Base-by-base conservation (phyloP, 257 asterid species). In the Nicotiana attenuata region DNA sequence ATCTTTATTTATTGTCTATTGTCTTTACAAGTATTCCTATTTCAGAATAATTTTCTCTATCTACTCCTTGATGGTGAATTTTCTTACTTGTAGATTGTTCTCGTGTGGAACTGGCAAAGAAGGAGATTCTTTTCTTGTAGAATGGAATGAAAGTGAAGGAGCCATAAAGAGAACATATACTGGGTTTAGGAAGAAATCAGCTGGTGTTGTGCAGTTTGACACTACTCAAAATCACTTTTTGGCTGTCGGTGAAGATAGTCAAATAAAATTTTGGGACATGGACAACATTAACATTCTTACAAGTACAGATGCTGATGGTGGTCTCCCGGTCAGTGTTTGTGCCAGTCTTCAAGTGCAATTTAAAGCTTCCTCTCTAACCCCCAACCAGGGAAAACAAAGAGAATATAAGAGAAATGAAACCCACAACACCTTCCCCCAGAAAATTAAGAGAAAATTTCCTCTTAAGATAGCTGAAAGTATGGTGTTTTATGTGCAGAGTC, bases 131-230 rank as follows among this genome's bases (percentile, higher is more conserved):
- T 92, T 86, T 87, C 94, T 96, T 79, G 99, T 94, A 81, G 99
- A 96, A 84, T 96, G 99, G 99, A 96, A 96, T 88, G 99, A 96
- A 87, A 96, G 98, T 92, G 99, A 94, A 89, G 99, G 99, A 28
- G 97, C 98, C 6, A 92, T 96, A 86, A 94, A 91, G 89, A 91
- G 98, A 86, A 92, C 96, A 7, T 96, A 92, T 80, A 65, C 86
- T 86, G 99, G 98, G 79, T 92, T 93, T 77, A 89, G 93, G 85
- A 96, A 94, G 91, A 94, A 93, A 87, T 94, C 97, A 41, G 22
- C 76, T 78, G 96, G 96, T 14, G 91, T 94, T 65, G 93, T 96
- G 84, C 99, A 96, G 88, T 96, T 94, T 76, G 99, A 96, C 81
- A 92, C 99, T 13, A 91, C 98, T 65, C 97, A 92, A 83, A 96